Conservation (phyloP, 2,329 filamentous ascomycete genomes). For the Fusarium domesticum region DNA sequence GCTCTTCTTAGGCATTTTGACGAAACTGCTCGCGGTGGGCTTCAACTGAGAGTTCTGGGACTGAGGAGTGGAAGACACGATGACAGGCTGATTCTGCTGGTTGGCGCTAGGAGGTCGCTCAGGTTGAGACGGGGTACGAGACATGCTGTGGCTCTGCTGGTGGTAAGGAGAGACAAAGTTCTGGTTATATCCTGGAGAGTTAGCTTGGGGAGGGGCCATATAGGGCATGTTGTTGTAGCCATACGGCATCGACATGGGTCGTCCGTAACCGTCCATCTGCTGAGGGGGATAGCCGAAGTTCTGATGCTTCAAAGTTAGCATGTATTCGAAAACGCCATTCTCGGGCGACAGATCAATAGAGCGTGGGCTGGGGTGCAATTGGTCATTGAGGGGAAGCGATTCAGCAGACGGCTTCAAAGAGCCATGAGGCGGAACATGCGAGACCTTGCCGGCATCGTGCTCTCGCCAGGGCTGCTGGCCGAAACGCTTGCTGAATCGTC, state of each 20-base stretch:
- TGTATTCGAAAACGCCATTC: conserved; percentile 67
- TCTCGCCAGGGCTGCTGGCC: conserved; percentile 34
- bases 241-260: conserved; percentile 40
- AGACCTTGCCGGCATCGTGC: conserved; percentile 19
- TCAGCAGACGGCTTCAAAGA: conserved; percentile 12
- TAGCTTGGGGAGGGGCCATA: conserved; percentile 45
- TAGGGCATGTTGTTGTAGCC: conserved; percentile 48
- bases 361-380: conserved; percentile 19
- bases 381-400: conserved; percentile 7
- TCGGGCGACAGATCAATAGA: conserved; percentile 64
- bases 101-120: conserved; percentile 64
- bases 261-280: conserved; percentile 38
- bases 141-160: conserved; percentile 68
- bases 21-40: conserved; percentile 44
- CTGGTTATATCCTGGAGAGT: conserved; percentile 51
- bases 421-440: conserved; percentile 21
- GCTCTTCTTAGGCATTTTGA: conserved; percentile 59
- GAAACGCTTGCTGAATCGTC: conserved; percentile 46
- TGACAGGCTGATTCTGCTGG: conserved; percentile 57
- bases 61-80: conserved; percentile 60
- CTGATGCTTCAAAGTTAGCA: conserved; percentile 71
- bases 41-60: conserved; percentile 61
- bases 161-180: conserved; percentile 41
- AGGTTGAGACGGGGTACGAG: conserved; percentile 78
- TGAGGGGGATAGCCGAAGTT: conserved; percentile 54